Evolutionary conservation across 306 rosid species (phyloP), one percentile per base, ranked within the genome.

Genomic region (Oxytropis ochrocephala): DNA sequence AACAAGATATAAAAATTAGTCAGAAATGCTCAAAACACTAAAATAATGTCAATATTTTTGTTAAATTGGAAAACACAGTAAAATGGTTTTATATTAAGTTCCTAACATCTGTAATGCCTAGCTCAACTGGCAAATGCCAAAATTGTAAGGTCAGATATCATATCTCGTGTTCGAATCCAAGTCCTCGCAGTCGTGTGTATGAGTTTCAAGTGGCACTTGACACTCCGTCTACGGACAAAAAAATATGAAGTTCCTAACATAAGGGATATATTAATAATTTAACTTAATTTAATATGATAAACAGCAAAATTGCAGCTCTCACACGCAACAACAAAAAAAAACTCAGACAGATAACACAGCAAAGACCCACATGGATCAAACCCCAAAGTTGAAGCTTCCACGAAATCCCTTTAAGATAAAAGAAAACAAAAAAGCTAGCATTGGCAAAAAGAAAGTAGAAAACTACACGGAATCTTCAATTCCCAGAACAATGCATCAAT

Each of bases 401-500:
- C 60, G 75, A 29, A 52, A 70, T 13, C 18, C 17, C 54, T 57
- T 72, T 14, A 16, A 29, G n/a, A 50, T n/a, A 69, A 58, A 39
- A 9, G 11, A 46, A 49, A 63, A 24, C 29, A 24, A 57, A 73
- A 58, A 77, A 82, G 73, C 70, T 64, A 69, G 21, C 68, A 74
- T 35, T 27, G 57, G 44, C 58, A 59, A 65, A 77, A 64, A 64
- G 76, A 42, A 76, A 82, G 60, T 44, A 29, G 69, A 82, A 66
- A 74, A 75, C 80, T 29, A 75, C 80, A 80, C 73, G 80, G 65
- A 69, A 53, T 36, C 41, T 13, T 5, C 69, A 54, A 35, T 24
- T 24, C 29, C 29, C 29, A 24, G 29, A 63, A 32, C 74, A 75
- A 70, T 58, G 65, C 65, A 56, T 50, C 72, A 11, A 38, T 64